phyloP scores from a whole-genome alignment of 2,329 filamentous ascomycete species.

The Pseudocercospora vitis region DNA sequence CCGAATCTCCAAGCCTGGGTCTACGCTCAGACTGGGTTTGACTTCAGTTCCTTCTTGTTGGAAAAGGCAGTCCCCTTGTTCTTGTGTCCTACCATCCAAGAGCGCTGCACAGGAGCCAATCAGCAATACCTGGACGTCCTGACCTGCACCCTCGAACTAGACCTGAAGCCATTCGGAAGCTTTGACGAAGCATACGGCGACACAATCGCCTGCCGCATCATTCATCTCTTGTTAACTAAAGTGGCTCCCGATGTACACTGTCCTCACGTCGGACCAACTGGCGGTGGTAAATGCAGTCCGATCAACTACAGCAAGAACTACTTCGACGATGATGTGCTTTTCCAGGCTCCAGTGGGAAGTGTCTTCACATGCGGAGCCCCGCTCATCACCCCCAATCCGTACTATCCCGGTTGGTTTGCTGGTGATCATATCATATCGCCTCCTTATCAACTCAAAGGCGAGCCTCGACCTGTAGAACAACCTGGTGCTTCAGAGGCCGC shows the following conservation, averaged over 20 bases:
- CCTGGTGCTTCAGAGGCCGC: neutral
- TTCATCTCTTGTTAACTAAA: slow-evolving; percentile 44
- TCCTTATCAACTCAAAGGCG: neutral
- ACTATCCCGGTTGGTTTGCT: neutral
- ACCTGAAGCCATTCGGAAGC: slow-evolving; percentile 41
- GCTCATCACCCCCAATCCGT: neutral
- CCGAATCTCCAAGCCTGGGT: slow-evolving; percentile 45
- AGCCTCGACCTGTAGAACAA: neutral
- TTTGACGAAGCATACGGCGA: slow-evolving; percentile 49
- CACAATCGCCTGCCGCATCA: slow-evolving; percentile 46
- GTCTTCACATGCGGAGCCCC: slow-evolving; percentile 23
- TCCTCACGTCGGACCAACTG: slow-evolving; percentile 35
- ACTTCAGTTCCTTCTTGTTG: slow-evolving; percentile 33
- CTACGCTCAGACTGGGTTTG: slow-evolving; percentile 28
- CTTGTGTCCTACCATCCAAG: slow-evolving; percentile 42
- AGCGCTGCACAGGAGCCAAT: slow-evolving; percentile 41
- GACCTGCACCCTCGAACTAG: slow-evolving; percentile 39
- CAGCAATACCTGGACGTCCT: slow-evolving; percentile 37
- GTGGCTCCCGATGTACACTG: slow-evolving; percentile 34
- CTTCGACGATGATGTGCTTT: slow-evolving; percentile 30
- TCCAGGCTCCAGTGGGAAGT: slow-evolving; percentile 18
- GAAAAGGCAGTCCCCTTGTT: slow-evolving; percentile 36
- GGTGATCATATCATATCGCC: neutral
- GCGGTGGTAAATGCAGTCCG: slow-evolving; percentile 33
- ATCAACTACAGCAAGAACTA: slow-evolving; percentile 33